Evolutionary conservation across 805 yeast genomes (phyloP).

Genomic region (Wickerhamiella lipophila): DNA sequence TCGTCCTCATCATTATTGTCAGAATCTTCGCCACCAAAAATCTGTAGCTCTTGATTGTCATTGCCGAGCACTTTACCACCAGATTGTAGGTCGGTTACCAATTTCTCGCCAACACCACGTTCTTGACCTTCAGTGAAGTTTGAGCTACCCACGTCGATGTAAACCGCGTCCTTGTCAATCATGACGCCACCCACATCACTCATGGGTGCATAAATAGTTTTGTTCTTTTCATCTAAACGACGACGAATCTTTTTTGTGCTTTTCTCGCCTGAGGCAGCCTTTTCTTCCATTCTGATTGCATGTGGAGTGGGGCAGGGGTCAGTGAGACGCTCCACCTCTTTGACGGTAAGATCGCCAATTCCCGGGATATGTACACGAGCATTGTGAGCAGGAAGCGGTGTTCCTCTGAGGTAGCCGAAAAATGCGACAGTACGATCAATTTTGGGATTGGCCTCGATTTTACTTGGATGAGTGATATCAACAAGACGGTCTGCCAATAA

Average conservation of each 20-base stretch:
- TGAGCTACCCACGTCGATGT: conserved; percentile 60
- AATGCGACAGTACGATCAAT: conserved; percentile 80
- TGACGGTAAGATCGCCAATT: conserved; percentile 73
- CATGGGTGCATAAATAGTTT: conserved; percentile 96
- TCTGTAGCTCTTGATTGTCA: conserved; percentile 56
- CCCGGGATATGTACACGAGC: conserved; percentile 91
- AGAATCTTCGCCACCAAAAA: conserved; percentile 58
- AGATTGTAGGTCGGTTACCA: conserved; percentile 70
- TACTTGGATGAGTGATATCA: conserved; percentile 86
- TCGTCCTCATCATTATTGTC: conserved; percentile 36
- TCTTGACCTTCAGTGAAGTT: conserved; percentile 51
- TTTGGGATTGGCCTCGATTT: conserved; percentile 64
- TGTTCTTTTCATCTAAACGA: conserved; percentile 86
- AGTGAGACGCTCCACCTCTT: conserved; percentile 74
- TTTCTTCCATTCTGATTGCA: conserved; percentile 68
- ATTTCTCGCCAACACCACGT: conserved; percentile 71
- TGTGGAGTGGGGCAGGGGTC: conserved; percentile 99
- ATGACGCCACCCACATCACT: conserved; percentile 98
- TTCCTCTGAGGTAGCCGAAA: conserved; percentile 92
- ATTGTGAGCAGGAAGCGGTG: conserved; percentile 55
- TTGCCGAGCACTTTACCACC: conserved; percentile 49
- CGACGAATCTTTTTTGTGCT: conserved; percentile 50
- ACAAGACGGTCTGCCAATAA: conserved; percentile 80
- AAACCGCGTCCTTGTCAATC: conserved; percentile 95
- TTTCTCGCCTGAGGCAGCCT: conserved; percentile 34